Evolutionary conservation across 345 rosid genomes (phyloP), one percentile per base, ranked within the genome.

Genomic region (Euclidium syriacum): DNA sequence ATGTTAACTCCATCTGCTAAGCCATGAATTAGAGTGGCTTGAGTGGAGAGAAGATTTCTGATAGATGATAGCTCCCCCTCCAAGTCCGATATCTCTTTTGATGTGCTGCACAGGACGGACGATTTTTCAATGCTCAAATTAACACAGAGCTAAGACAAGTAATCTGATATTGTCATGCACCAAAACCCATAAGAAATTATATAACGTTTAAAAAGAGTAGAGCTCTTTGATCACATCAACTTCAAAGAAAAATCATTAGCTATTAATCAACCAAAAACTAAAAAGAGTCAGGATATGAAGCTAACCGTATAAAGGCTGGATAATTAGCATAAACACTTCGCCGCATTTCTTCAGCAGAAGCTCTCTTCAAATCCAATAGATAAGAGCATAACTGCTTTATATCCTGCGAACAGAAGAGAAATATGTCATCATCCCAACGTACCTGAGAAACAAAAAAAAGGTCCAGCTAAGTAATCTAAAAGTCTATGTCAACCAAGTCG

Each of bases 311-410:
- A 68, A 95, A 95, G 42, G 99, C 98, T 3, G 99, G 64, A 62
- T 95, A 95, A 65, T 95, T 95, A 51, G 99, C 99, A 72, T 88
- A 95, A 11, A 95, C 99, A 65, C 97, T 95, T 72, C 77, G 86
- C 10, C 99, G 84, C 99, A 95, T 88, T 80, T 90, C 99, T 68
- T 95, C 99, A 4, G 99, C 99, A 11, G 99, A 95, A 62, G 84
- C 91, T 82, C 73, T 88, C 85, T 95, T 95, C 83, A 95, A 79
- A 79, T 90, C 98, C 82, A 95, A 62, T 57, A 95, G 81, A 73
- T 80, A 67, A 2, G 92, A 81, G 64, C 96, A 86, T 52, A 95
- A 64, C 46, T 86, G 94, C 70, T 80, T 86, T 63, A 95, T 71
- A 77, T 95, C 99, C 99, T 95, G 81, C 14, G n/a, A 65, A 32